These are phyloP conservation scores for Theileria sp. DNA, from an alignment of 169 alveolate species.

Conservation along the genomic window DNA sequence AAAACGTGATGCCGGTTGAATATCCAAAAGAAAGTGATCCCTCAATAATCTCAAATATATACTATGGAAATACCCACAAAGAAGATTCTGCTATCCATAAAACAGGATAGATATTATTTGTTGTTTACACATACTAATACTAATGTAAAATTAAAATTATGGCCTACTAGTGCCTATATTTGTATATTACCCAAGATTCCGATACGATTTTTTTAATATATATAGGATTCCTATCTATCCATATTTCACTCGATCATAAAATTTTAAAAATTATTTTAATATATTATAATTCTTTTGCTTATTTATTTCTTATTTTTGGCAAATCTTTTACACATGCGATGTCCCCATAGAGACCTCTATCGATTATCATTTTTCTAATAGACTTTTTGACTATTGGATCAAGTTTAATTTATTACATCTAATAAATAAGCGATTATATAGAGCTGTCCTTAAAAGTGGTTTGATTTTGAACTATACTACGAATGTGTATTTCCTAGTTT, in stretches of 20 bases:
- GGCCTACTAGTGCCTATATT: not conserved
- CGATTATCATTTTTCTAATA: not conserved
- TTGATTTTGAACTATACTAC: not conserved
- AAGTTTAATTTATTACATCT: not conserved
- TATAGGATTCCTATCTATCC: not conserved
- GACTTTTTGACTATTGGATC: not conserved
- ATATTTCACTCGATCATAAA: not conserved
- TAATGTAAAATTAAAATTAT: not conserved
- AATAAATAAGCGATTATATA: not conserved
- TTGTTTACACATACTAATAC: not conserved
- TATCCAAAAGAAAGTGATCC: slow-evolving; percentile 69
- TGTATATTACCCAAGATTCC: not conserved
- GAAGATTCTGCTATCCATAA: not conserved
- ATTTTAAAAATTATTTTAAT: not conserved
- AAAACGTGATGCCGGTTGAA: slow-evolving; percentile 46
- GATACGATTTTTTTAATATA: not conserved
- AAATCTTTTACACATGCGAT: not conserved
- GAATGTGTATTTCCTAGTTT: slow-evolving; percentile 7
- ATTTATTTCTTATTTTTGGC: not conserved
- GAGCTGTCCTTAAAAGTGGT: not conserved
- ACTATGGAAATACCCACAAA: slow-evolving; percentile 23
- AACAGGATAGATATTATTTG: not conserved
- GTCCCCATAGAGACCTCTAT: not conserved
- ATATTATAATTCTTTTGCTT: not conserved
- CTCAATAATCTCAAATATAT: slow-evolving; percentile 52